Base-by-base conservation (phyloP, 441 rosid genomes). In the Gossypium trilobum region DNA sequence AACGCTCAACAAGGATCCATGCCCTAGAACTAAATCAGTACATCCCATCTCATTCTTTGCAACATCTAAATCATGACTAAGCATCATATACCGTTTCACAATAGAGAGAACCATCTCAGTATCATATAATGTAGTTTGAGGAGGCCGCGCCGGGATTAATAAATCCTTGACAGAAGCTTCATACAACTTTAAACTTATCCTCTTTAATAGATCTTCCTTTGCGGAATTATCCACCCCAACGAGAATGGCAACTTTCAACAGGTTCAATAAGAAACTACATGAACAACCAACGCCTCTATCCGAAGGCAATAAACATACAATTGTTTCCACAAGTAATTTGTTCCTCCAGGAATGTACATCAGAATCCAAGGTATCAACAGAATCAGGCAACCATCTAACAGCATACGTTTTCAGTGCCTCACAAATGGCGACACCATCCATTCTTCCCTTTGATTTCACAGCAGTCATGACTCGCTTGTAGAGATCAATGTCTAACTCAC, bases 391-490 rank as follows among this genome's bases (percentile, higher is more conserved):
- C 97, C 99, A 92, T 75, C 98, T 84, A 31, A 86, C 78, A 0
- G 87, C 88, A 29, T 92, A 92, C 50, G 89, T 81, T 74, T 83
- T 84, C 54, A 95, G 84, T 44, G 98, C 97, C 82, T 92, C 99
- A 6, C 82, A 93, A 57, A 92, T 85, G 17, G 87, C 88, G 0
- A 72, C 66, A 29, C 85, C 80, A 51, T 87, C 91, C 91, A 92
- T 91, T 75, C 91, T 87, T 61, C 95, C 98, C 77, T 92, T 95
- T 0, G 91, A 88, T 70, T 85, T 95, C 63, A 91, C 87, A 74
- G 84, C 78, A 67, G 77, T 42, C 75, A 95, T 86, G 25, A 92
- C 90, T 75, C 83, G 78, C 81, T 92, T 87, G 75, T 87, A 95
- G 68, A 88, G 83, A 83, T 87, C 92, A 61, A 92, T 82, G 66